Evolutionary conservation across 164 flowering plant species (phyloP).

Genomic region (Annona cherimola): DNA sequence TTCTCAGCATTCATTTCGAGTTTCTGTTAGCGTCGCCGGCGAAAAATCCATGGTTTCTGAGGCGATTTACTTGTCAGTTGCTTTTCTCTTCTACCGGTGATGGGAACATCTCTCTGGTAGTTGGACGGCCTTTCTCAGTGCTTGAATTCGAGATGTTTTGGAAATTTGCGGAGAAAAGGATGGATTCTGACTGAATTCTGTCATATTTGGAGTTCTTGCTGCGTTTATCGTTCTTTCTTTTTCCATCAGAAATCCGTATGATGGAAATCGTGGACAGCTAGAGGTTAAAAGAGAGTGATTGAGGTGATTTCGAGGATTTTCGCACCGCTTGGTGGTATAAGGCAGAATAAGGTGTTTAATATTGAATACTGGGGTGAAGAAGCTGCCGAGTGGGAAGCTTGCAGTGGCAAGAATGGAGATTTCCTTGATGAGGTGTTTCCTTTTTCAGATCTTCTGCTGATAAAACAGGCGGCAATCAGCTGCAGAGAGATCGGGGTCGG

Average conservation of each 20-base stretch:
- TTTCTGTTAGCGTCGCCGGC: too few relatives aligned
- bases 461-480: neutral
- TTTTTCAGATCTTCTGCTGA: neutral
- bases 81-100: neutral
- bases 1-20: neutral
- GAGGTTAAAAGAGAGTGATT: neutral
- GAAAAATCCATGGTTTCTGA: neutral
- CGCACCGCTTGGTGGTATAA: neutral
- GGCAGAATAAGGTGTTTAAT: neutral
- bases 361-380: neutral
- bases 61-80: neutral
- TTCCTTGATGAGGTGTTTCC: neutral
- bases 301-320: neutral
- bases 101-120: neutral
- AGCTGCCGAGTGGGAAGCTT: neutral
- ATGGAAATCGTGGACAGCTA: neutral
- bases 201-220: neutral
- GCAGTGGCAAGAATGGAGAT: neutral
- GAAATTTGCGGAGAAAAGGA: neutral
- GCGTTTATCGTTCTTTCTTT: neutral
- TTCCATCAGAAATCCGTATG: neutral
- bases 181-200: conserved; percentile 7
- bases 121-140: neutral
- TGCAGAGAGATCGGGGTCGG: neutral
- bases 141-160: neutral